These are phyloP conservation scores for Phycomyces nitens DNA, from an alignment of 192 early-diverging fungal species.

Conservation along the genomic window DNA sequence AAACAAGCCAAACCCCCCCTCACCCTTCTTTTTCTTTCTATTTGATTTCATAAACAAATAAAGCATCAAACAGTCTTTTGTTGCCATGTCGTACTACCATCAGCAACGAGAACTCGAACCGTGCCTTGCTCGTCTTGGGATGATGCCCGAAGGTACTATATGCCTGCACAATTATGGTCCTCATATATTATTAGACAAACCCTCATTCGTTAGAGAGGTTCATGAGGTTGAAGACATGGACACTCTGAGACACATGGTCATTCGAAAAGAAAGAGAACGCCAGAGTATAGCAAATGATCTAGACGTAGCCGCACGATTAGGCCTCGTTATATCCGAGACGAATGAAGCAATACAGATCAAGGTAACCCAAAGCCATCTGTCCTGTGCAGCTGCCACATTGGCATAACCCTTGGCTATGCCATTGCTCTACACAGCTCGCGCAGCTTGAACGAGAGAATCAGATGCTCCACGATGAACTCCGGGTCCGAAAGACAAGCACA, in stretches of 20 bases:
- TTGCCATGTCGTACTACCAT: conserved; percentile 12
- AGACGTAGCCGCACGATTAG: conserved; percentile 57
- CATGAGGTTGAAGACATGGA: conserved; percentile 46
- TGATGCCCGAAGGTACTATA: conserved; percentile 29
- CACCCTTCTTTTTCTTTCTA: conserved; percentile 1
- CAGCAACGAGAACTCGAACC: conserved; percentile 25
- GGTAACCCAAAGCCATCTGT: conserved; percentile 7
- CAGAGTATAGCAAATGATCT: conserved; percentile 48
- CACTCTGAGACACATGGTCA: conserved; percentile 42
- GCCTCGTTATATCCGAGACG: conserved; percentile 51
- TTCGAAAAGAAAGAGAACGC: conserved; percentile 56
- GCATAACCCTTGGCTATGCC: conserved; percentile 3
- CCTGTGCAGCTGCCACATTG: not conserved
- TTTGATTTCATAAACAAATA: conserved; percentile 1
- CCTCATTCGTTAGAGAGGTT: conserved; percentile 35
- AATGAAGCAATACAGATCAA: conserved; percentile 52
- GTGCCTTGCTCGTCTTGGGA: conserved; percentile 30
- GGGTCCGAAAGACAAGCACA: not conserved
- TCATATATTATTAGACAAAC: conserved; percentile 26
- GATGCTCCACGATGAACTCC: conserved; percentile 20
- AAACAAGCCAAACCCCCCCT: not conserved
- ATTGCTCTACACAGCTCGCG: conserved; percentile 21
- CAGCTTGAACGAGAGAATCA: conserved; percentile 34
- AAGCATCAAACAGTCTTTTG: not conserved
- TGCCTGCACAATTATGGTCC: not conserved